Percentiles rank a stretch among this genome's conserved stretches.
Conservation (phyloP, 805 yeast genomes). For the Candida tallmaniae region DNA sequence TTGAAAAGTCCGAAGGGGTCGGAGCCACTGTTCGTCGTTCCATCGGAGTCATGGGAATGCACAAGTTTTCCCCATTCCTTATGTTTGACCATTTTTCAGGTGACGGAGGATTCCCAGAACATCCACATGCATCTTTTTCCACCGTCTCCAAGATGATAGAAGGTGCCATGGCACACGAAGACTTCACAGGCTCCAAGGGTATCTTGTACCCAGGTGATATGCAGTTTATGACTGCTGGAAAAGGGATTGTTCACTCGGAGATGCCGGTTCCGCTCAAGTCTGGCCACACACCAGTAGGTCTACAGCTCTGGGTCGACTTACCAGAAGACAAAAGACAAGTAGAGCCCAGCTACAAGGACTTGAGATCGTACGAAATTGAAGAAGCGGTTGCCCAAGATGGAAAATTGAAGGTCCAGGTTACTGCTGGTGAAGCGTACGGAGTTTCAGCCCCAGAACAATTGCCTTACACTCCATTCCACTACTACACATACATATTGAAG, state of each 20-base stretch:
- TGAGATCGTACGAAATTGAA: constrained; percentile 68
- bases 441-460: constrained; percentile 68
- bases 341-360: constrained; percentile 75
- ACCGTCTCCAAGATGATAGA: constrained; percentile 28
- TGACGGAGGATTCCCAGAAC: constrained; percentile 54
- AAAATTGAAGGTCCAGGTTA: constrained; percentile 62
- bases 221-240: constrained; percentile 93
- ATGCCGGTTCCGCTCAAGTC: constrained; percentile 64
- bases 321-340: constrained; percentile 59
- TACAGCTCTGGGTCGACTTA: constrained; percentile 87
- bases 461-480: constrained; percentile 78
- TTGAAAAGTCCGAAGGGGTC: constrained; percentile 77
- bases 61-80: constrained; percentile 78
- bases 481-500: constrained; percentile 59
- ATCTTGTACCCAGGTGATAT: constrained; percentile 75
- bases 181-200: constrained; percentile 82
- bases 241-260: constrained; percentile 81
- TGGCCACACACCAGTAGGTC: constrained; percentile 48
- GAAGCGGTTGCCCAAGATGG: constrained; percentile 58
- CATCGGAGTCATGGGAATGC: constrained; percentile 61
- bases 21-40: constrained; percentile 86
- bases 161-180: constrained; percentile 45
- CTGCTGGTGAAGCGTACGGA: constrained; percentile 74
- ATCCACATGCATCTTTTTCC: constrained; percentile 38
- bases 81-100: constrained; percentile 71